phyloP scores from a whole-genome alignment of 1,139 yeast species.

The Magnusiomyces sp. region DNA sequence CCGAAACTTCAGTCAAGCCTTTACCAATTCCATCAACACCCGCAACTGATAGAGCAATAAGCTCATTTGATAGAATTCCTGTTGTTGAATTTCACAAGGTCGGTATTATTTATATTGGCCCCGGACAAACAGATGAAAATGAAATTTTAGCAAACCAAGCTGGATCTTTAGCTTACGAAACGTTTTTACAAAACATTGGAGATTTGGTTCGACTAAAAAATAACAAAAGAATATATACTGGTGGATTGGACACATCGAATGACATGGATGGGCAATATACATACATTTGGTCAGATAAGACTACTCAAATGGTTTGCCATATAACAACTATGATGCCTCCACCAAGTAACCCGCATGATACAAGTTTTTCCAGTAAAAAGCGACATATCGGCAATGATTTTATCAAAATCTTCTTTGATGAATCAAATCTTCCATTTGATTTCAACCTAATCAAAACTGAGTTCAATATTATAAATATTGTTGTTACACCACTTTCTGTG shows the following conservation, averaged over 20 bases:
- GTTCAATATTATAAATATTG: slow-evolving; percentile 74
- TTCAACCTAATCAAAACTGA: slow-evolving; percentile 69
- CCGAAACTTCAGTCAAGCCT: slow-evolving; percentile 28
- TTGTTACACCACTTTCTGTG: slow-evolving; percentile 55
- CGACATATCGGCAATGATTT: slow-evolving; percentile 81
- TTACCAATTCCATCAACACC: slow-evolving; percentile 41
- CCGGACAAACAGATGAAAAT: slow-evolving; percentile 51
- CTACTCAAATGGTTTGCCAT: slow-evolving; percentile 67
- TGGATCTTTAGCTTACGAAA: slow-evolving; percentile 58
- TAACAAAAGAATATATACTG: slow-evolving; percentile 54
- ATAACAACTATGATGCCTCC: slow-evolving; percentile 74
- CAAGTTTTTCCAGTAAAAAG: slow-evolving; percentile 50
- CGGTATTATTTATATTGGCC: slow-evolving; percentile 68
- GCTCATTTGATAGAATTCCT: slow-evolving; percentile 66
- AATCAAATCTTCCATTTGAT: slow-evolving; percentile 57
- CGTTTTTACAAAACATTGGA: slow-evolving; percentile 54
- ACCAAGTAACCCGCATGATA: slow-evolving; percentile 36
- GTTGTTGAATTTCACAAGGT: slow-evolving; percentile 72
- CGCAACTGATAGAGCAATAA: slow-evolving; percentile 48
- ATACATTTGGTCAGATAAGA: slow-evolving; percentile 62
- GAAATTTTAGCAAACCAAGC: slow-evolving; percentile 57
- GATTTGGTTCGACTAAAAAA: slow-evolving; percentile 46
- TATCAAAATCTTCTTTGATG: slow-evolving; percentile 74
- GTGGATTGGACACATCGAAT: slow-evolving; percentile 67
- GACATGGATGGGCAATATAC: slow-evolving; percentile 73